phyloP scores from a whole-genome alignment of 768 basidiomycete genomes.

The Suillus subalutaceus region DNA sequence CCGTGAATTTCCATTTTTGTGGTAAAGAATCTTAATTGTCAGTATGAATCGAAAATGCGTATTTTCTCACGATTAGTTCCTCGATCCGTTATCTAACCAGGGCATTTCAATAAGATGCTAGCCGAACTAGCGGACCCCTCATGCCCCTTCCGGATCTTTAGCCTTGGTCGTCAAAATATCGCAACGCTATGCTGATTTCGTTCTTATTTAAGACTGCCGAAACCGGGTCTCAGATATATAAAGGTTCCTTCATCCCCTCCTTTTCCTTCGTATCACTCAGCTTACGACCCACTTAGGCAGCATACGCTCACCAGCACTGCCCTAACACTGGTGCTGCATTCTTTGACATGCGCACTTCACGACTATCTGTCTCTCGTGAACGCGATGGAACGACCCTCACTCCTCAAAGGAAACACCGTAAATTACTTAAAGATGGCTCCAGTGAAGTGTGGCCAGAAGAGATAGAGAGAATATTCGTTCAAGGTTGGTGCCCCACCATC shows the following conservation, averaged over 20 bases:
- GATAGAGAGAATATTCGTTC: slow-evolving; percentile 76
- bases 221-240: slow-evolving; percentile 38
- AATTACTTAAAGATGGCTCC: slow-evolving; percentile 81
- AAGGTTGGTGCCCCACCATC: slow-evolving; percentile 46
- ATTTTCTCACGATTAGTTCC: slow-evolving; percentile 20
- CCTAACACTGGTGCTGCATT: background rate
- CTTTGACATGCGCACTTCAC: slow-evolving; percentile 27
- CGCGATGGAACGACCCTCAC: slow-evolving; percentile 42
- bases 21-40: slow-evolving; percentile 23
- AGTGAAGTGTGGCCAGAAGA: slow-evolving; percentile 82
- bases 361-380: slow-evolving; percentile 26
- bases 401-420: slow-evolving; percentile 80
- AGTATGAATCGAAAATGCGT: slow-evolving; percentile 19
- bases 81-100: slow-evolving; percentile 35
- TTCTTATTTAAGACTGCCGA: slow-evolving; percentile 27
- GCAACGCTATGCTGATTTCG: slow-evolving; percentile 18
- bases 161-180: slow-evolving; percentile 24
- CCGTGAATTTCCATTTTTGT: slow-evolving; percentile 51
- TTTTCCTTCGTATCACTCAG: slow-evolving; percentile 19
- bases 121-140: slow-evolving; percentile 27
- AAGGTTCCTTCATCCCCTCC: slow-evolving; percentile 23
- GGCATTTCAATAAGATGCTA: slow-evolving; percentile 34
- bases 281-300: slow-evolving; percentile 8
- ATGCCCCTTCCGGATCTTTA: slow-evolving; percentile 54
- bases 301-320: background rate